phyloP scores from a whole-genome alignment of 2,329 filamentous ascomycete genomes.

The Trichoderma sp. region DNA sequence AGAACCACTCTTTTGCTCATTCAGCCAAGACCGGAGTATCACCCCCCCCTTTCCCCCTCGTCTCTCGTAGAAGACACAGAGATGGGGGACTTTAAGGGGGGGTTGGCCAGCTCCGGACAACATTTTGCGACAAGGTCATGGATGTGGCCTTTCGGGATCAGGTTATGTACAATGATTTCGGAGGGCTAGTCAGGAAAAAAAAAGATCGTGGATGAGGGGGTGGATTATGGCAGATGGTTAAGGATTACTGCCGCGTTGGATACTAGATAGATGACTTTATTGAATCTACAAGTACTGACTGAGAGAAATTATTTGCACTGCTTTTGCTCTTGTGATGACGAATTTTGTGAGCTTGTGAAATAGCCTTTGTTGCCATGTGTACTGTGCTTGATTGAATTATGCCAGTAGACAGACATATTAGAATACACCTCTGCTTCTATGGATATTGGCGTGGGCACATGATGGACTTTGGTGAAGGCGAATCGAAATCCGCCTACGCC shows the following conservation, averaged over 20 bases:
- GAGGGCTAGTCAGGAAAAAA: conserved; percentile 34
- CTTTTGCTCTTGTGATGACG: background rate
- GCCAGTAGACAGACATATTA: no score
- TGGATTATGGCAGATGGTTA: conserved; percentile 26
- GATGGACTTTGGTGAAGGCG: no score
- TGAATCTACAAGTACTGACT: conserved; percentile 45
- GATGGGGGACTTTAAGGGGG: no score
- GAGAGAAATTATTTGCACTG: background rate
- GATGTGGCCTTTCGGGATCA: conserved; percentile 32
- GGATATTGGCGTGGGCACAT: no score
- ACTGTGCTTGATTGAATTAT: no score
- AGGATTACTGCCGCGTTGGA: conserved; percentile 17
- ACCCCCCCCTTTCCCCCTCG: background rate
- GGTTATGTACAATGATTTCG: conserved; percentile 28
- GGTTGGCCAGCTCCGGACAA: conserved; percentile 27
- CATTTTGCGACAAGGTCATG: conserved; percentile 25
- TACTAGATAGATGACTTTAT: conserved; percentile 45
- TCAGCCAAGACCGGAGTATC: conserved; percentile 28
- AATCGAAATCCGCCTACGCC: background rate
- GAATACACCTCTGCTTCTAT: no score
- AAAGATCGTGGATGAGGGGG: conserved; percentile 27
- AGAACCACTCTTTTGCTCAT: background rate
- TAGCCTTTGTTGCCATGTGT: no score
- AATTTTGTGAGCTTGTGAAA: background rate
- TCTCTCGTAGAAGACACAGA: conserved; percentile 20